Evolutionary conservation across 192 early-diverging fungal species (phyloP), one percentile per base, ranked within the genome.

Genomic region (Fimicolochytrium jonesii): DNA sequence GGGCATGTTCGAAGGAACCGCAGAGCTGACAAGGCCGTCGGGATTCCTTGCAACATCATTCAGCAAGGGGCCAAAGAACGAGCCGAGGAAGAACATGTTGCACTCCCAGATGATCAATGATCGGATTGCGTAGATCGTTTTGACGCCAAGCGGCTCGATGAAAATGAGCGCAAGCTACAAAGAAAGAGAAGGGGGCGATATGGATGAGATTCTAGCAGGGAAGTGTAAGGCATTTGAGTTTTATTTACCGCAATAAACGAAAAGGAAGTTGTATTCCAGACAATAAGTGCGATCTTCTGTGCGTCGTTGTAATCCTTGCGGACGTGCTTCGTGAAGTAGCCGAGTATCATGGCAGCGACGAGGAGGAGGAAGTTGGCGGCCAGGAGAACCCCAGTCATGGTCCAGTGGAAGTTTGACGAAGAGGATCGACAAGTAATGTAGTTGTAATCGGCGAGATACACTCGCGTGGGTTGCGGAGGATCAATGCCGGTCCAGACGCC

Each of bases 261-360:
- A 28, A 55, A 55, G 23, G 30, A 35, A 0, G 53, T 23, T n/a
- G 53, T 55, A 34, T 55, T 55, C 53, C 53, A 55, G n/a, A 55
- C 32, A n/a, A 55, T 2, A n/a, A 55, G 23, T 1, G 30, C 53
- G 17, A 55, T 55, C 32, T 55, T 55, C 17, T 23, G 26, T 31
- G 53, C 53, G 17, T 55, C 53, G 23, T 55, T 55, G 34, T 55
- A 55, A 15, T 55, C 32, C 31, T 6, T 17, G 6, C 32, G 25
- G 6, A 55, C 31, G 22, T 11, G 22, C 28, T 30, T 6, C 13
- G 53, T 55, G 29, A 55, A 17, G 6, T 22, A 55, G 29, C 25
- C 53, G 25, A 55, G 10, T 10, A 10, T 30, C 22, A 55, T 33
- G 15, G 53, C 53, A 15, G 53, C 53, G 9, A 28, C 20, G 13